A percentile compares a stretch with the other conserved stretches of the same genome.
Evolutionary conservation across 352 stramenopile species (phyloP).

Genomic region (Globisporangium cylindrosporum): DNA sequence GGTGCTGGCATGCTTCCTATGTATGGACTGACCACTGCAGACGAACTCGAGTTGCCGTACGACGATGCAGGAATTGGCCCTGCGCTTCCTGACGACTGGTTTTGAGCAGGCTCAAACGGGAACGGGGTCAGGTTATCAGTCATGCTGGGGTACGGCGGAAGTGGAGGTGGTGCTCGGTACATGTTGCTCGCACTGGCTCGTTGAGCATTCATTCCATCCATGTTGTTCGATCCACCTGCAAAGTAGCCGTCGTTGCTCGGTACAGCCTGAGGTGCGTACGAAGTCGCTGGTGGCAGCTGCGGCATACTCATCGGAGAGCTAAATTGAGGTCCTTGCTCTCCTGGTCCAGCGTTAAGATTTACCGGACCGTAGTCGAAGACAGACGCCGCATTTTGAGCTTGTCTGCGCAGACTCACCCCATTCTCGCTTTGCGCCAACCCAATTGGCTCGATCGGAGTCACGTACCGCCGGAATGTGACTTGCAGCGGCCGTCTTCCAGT

Average conservation of each 20-base stretch:
- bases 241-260: conserved; percentile 9
- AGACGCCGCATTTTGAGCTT: conserved; percentile 10
- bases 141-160: conserved; percentile 6
- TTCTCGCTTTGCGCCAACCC: conserved; percentile 5
- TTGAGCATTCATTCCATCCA: conserved; percentile 5
- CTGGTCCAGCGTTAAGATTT: not conserved
- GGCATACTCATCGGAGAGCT: conserved; percentile 1
- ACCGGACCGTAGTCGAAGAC: conserved; percentile 15
- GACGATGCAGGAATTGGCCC: conserved; percentile 16
- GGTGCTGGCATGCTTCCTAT: conserved; percentile 30
- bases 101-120: conserved; percentile 28
- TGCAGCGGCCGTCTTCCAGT: conserved; percentile 56
- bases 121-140: conserved; percentile 29
- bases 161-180: conserved; percentile 7
- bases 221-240: not conserved
- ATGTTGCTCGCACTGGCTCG: conserved; percentile 3
- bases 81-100: conserved; percentile 19
- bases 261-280: conserved; percentile 20
- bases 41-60: conserved; percentile 22
- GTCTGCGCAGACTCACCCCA: conserved; percentile 11
- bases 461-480: conserved; percentile 63
- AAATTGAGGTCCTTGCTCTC: conserved; percentile 7
- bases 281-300: conserved; percentile 18
- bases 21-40: conserved; percentile 20
- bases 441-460: conserved; percentile 11